These are phyloP conservation scores for Phialocephala sp. DNA, from an alignment of 2,329 filamentous ascomycete genomes.

Conservation along the genomic window DNA sequence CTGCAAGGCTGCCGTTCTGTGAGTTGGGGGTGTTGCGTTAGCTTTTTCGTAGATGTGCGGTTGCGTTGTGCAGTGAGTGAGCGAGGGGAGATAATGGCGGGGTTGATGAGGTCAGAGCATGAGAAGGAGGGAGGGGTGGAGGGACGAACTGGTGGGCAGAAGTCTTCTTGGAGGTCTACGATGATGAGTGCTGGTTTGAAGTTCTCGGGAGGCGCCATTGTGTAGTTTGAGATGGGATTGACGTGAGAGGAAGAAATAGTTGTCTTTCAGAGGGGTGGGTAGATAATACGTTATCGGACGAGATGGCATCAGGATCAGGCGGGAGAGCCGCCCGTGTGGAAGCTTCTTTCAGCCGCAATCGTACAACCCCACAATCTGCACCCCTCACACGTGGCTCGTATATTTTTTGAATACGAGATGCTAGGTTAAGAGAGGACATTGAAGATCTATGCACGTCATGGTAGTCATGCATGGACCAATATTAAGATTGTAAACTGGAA, in stretches of 20 bases:
- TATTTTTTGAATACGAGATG: neutral
- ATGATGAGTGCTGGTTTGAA: constrained; percentile 69
- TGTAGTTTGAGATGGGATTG: neutral
- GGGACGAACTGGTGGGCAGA: constrained; percentile 80
- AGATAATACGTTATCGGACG: neutral
- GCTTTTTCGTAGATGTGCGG: neutral
- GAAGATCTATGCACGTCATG: constrained; percentile 1
- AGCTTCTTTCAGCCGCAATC: constrained; percentile 7
- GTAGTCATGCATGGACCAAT: neutral
- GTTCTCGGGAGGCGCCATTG: constrained; percentile 25
- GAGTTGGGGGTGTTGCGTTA: neutral
- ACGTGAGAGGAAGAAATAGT: neutral
- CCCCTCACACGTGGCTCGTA: constrained; percentile 5
- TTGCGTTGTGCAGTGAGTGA: neutral
- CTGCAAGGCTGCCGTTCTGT: constrained; percentile 83
- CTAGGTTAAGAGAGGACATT: neutral
- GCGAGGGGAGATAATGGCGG: neutral
- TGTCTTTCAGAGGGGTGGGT: neutral
- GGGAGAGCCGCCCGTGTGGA: neutral
- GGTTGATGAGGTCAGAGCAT: neutral
- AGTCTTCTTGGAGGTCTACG: constrained; percentile 93
- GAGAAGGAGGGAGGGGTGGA: neutral
- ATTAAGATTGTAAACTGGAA: neutral
- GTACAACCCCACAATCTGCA: neutral
- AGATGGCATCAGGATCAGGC: neutral